These are phyloP conservation scores for Stachybotrys chlorohalonatus DNA, from an alignment of 2,329 filamentous ascomycete genomes.

Conservation along the genomic window DNA sequence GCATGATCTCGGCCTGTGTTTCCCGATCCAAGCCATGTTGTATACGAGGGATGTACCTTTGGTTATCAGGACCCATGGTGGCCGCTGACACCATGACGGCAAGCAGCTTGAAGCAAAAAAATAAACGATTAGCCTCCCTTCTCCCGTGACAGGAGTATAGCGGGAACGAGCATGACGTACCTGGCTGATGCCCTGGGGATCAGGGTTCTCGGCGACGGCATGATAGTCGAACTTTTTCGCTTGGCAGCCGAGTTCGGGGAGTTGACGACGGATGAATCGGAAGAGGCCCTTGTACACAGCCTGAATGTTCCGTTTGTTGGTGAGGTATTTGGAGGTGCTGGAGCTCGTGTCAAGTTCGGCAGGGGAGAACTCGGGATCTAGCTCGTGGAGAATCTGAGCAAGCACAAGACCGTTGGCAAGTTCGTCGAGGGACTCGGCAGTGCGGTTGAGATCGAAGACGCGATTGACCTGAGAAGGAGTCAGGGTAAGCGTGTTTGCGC, in stretches of 20 bases:
- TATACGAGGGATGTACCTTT: slow-evolving; percentile 41
- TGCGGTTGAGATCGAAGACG: slow-evolving; percentile 34
- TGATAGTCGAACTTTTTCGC: slow-evolving; percentile 47
- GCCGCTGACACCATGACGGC: slow-evolving; percentile 54
- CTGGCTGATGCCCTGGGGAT: slow-evolving; percentile 44
- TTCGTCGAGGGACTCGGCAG: slow-evolving; percentile 40
- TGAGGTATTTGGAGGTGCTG: slow-evolving; percentile 32
- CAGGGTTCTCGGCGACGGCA: slow-evolving; percentile 47
- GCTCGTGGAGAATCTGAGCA: slow-evolving; percentile 46
- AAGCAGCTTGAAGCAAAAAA: slow-evolving; percentile 41
- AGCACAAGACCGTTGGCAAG: slow-evolving; percentile 45
- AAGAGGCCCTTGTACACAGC: slow-evolving; percentile 45
- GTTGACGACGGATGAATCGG: slow-evolving; percentile 45
- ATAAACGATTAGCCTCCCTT: slow-evolving; percentile 11
- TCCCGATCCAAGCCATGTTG: slow-evolving; percentile 30
- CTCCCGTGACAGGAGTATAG: background rate
- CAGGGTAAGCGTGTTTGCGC: background rate
- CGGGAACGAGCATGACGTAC: slow-evolving; percentile 19
- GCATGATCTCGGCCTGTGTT: slow-evolving; percentile 35
- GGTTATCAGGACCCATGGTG: slow-evolving; percentile 48
- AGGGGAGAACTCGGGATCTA: slow-evolving; percentile 48
- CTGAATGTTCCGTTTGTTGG: slow-evolving; percentile 43
- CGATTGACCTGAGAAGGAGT: slow-evolving; percentile 18
- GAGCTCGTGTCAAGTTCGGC: slow-evolving; percentile 40
- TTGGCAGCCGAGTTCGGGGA: slow-evolving; percentile 41